Evolutionary conservation across 805 yeast species (phyloP).

Genomic region (Sugiyamaella boreocaroliniensis): DNA sequence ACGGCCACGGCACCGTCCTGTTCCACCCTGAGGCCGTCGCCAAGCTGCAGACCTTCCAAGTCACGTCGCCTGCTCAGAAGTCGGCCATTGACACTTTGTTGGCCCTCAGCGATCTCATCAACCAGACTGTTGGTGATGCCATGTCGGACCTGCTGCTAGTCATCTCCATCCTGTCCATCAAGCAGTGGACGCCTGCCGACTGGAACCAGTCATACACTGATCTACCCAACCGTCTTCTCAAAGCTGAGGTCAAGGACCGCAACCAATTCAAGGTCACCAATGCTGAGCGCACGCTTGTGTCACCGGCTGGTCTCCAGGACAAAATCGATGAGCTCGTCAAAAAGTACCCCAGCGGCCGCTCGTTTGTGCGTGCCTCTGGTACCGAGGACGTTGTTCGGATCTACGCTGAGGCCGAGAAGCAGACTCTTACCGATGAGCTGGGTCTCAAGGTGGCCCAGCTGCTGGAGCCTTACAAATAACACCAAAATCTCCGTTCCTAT

Average conservation of each 20-base stretch:
- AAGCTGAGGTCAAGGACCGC: slow-evolving; percentile 80
- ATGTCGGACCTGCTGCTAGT: slow-evolving; percentile 85
- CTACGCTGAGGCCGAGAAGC: slow-evolving; percentile 76
- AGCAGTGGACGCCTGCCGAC: slow-evolving; percentile 50
- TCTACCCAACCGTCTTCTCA: slow-evolving; percentile 77
- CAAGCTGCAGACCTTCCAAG: slow-evolving; percentile 32
- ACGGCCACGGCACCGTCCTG: slow-evolving; percentile 96
- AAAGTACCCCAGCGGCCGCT: slow-evolving; percentile 56
- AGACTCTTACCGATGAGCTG: slow-evolving; percentile 42
- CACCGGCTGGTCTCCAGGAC: slow-evolving; percentile 72
- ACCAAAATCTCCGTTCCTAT: neutral
- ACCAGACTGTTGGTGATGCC: slow-evolving; percentile 98
- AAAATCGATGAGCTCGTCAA: slow-evolving; percentile 61
- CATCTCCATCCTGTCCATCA: slow-evolving; percentile 51
- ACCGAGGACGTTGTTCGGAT: slow-evolving; percentile 97
- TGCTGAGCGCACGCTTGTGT: slow-evolving; percentile 76
- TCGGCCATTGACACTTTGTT: slow-evolving; percentile 49
- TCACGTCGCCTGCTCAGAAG: slow-evolving; percentile 40
- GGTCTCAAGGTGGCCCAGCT: slow-evolving; percentile 20
- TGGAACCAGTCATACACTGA: slow-evolving; percentile 81
- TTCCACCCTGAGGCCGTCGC: slow-evolving; percentile 53
- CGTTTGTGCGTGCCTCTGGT: slow-evolving; percentile 95
- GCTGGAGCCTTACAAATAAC: slow-evolving; percentile 16
- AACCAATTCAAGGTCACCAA: slow-evolving; percentile 73
- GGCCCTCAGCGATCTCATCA: slow-evolving; percentile 64